Conservation (phyloP, 352 stramenopile genomes). For the Globisporangium alternatum region DNA sequence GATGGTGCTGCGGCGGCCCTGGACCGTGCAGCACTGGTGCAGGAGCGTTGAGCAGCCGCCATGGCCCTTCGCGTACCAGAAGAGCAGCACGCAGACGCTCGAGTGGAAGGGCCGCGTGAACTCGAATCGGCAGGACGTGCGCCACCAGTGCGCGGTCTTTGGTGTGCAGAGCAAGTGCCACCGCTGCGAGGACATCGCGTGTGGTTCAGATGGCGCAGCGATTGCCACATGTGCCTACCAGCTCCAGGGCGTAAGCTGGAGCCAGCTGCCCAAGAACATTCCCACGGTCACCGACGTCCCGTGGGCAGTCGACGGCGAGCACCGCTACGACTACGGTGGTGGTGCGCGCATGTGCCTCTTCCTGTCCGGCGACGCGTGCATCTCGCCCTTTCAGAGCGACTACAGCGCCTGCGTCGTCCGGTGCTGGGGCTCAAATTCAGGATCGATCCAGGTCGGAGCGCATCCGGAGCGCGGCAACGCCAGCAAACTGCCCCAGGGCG, state of each 20-base stretch:
- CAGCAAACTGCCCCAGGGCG: conserved; percentile 20
- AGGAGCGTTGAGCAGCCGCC: conserved; percentile 70
- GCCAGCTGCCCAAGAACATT: conserved; percentile 81
- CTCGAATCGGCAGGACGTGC: conserved; percentile 89
- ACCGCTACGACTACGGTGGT: conserved; percentile 93
- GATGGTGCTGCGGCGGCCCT: conserved; percentile 80
- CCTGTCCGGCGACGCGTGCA: conserved; percentile 78
- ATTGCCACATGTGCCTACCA: conserved; percentile 83
- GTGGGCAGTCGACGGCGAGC: conserved; percentile 86
- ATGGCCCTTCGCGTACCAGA: conserved; percentile 95
- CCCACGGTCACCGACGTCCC: conserved; percentile 91
- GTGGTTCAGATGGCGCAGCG: conserved; percentile 22
- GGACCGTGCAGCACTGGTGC: conserved; percentile 88
- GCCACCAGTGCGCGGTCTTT: conserved; percentile 86
- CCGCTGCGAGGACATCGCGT: conserved; percentile 89
- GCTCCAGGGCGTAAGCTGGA: conserved; percentile 89
- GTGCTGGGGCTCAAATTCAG: conserved; percentile 87
- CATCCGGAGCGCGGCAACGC: conserved; percentile 40
- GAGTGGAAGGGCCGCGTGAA: conserved; percentile 89
- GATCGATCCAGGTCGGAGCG: conserved; percentile 23
- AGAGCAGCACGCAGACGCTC: conserved; percentile 60
- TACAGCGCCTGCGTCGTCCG: conserved; percentile 88
- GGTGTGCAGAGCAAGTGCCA: conserved; percentile 94
- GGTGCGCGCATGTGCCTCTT: conserved; percentile 89
- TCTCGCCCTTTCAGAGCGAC: conserved; percentile 74